Evolutionary conservation across 352 stramenopile species (phyloP).

Genomic region (Pythium insidiosum): DNA sequence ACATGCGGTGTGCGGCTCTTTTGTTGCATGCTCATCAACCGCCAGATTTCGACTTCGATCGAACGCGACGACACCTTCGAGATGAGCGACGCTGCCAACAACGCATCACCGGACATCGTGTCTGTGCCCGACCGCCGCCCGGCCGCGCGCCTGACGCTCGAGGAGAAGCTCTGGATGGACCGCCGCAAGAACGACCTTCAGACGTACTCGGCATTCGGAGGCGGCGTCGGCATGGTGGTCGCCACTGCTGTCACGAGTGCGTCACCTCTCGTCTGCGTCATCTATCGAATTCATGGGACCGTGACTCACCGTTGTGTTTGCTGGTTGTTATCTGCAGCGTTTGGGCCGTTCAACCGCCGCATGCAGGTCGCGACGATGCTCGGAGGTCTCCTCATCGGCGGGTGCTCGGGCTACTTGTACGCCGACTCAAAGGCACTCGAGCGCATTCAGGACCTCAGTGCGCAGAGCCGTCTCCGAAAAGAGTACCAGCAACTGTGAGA

Average conservation of each 20-base stretch:
- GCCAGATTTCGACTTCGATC: no score
- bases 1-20: not conserved
- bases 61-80: not conserved
- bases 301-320: not conserved
- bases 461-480: slow-evolving; percentile 66
- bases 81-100: slow-evolving; percentile 12
- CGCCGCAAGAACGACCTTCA: slow-evolving; percentile 55
- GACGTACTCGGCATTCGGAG: slow-evolving; percentile 56
- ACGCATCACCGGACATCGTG: slow-evolving; percentile 3
- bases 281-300: no score
- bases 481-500: slow-evolving; percentile 73
- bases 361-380: slow-evolving; percentile 53
- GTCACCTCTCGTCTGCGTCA: not conserved
- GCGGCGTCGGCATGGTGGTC: slow-evolving; percentile 37
- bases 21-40: not conserved
- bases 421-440: slow-evolving; percentile 65
- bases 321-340: slow-evolving; percentile 18
- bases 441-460: slow-evolving; percentile 68
- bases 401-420: slow-evolving; percentile 51
- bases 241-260: slow-evolving; percentile 46
- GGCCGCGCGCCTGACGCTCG: slow-evolving; percentile 49
- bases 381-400: slow-evolving; percentile 52
- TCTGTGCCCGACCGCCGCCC: no score
- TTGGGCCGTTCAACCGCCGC: slow-evolving; percentile 57
- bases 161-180: slow-evolving; percentile 82